A percentile compares a stretch with the other conserved stretches of the same genome.
Conservation (phyloP, 345 rosid species). For the Mangifera indica region DNA sequence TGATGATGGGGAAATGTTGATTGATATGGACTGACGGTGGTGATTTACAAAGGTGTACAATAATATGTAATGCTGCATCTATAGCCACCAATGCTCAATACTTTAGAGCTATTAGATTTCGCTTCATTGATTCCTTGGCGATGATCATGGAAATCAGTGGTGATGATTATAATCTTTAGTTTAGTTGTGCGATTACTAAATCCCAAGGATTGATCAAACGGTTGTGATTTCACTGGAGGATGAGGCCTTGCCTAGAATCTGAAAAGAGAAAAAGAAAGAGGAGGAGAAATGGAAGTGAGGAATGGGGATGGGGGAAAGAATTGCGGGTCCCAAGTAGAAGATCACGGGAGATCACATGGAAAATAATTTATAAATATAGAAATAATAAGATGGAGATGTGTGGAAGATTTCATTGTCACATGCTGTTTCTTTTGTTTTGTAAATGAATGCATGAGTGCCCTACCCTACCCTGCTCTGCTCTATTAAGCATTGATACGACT, state of each 20-base stretch:
- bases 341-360: slow-evolving; percentile 23
- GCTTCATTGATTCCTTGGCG: not conserved
- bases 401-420: slow-evolving; percentile 12
- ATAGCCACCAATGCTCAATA: not conserved
- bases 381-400: not conserved
- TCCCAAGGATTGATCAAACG: not conserved
- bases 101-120: not conserved
- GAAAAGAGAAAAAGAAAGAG: not conserved
- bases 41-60: slow-evolving; percentile 4
- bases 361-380: not conserved
- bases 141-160: slow-evolving; percentile 15
- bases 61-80: not conserved
- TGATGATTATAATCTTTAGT: slow-evolving; percentile 16
- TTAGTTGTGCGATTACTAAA: no score
- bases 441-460: not conserved
- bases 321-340: slow-evolving; percentile 18
- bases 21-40: slow-evolving; percentile 13
- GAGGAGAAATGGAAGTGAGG: slow-evolving; percentile 20
- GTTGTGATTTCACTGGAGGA: slow-evolving; percentile 1
- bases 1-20: slow-evolving; percentile 15
- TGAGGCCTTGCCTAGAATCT: slow-evolving; percentile 15
- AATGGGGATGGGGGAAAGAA: not conserved
- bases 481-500: slow-evolving; percentile 18
- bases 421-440: not conserved
- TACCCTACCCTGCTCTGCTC: no score